phyloP scores from a whole-genome alignment of 495 filamentous ascomycete species.

The Aspergillus haitiensis region DNA sequence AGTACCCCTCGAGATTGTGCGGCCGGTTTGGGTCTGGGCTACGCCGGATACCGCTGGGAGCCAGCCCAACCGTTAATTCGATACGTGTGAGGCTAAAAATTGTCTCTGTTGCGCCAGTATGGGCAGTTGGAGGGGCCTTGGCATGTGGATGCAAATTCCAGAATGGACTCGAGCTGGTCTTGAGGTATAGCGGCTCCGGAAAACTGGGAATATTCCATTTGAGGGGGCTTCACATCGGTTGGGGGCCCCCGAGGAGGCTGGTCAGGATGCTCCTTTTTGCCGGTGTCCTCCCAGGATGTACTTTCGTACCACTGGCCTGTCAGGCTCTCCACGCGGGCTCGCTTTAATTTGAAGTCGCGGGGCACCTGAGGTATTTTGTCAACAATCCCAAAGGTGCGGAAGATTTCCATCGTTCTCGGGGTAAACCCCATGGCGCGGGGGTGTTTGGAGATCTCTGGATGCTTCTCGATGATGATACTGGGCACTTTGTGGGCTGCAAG shows the following conservation, averaged over 20 bases:
- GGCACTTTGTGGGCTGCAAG: slow-evolving; percentile 27
- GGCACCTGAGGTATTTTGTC: slow-evolving; percentile 27
- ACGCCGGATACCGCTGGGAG: no score
- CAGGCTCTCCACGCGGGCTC: slow-evolving; percentile 32
- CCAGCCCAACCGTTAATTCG: no score
- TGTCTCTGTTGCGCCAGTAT: no score
- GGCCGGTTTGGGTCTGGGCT: no score
- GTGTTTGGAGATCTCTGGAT: slow-evolving; percentile 28
- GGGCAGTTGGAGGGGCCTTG: no score
- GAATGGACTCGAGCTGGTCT: slow-evolving; percentile 32
- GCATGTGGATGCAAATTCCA: slow-evolving; percentile 28
- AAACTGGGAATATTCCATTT: slow-evolving; percentile 23
- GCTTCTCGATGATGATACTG: slow-evolving; percentile 36
- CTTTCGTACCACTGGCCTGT: slow-evolving; percentile 30
- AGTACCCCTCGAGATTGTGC: no score
- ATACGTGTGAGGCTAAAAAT: no score
- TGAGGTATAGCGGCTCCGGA: slow-evolving; percentile 31
- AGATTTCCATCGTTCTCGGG: slow-evolving; percentile 39
- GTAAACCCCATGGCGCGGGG: slow-evolving; percentile 39
- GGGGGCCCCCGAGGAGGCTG: no score
- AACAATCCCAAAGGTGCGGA: slow-evolving; percentile 29
- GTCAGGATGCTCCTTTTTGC: slow-evolving; percentile 6
- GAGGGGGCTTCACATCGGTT: slow-evolving; percentile 9
- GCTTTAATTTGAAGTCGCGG: slow-evolving; percentile 26
- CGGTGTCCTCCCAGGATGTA: slow-evolving; percentile 30